Conservation (phyloP, 1,284 basidiomycete species). For the Cutaneotrichosporon sp. region DNA sequence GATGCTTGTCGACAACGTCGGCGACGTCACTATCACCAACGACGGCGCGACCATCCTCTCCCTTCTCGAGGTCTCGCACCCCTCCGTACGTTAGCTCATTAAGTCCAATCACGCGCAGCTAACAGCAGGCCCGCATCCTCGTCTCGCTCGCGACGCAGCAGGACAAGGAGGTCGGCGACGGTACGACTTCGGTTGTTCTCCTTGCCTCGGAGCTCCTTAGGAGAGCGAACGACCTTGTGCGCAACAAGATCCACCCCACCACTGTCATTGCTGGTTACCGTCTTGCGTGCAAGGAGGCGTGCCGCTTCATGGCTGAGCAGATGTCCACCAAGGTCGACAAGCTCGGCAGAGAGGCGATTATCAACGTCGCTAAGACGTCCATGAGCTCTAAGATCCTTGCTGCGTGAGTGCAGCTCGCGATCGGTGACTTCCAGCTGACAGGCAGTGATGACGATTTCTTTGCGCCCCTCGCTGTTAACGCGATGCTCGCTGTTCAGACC, state of each 20-base stretch:
- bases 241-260: constrained; percentile 97
- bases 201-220: constrained; percentile 93
- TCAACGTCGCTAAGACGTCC: constrained; percentile 97
- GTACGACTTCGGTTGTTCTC: constrained; percentile 97
- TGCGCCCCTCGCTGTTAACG: constrained; percentile 97
- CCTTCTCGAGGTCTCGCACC: constrained; percentile 87
- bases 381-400: constrained; percentile 99
- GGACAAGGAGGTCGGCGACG: constrained; percentile 99
- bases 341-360: constrained; percentile 83
- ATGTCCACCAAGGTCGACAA: constrained; percentile 91
- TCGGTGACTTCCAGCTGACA: constrained; percentile 9
- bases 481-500: constrained; percentile 96
- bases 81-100: constrained; percentile 62
- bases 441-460: constrained; percentile 94
- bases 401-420: constrained; percentile 62
- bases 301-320: constrained; percentile 98
- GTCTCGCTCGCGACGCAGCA: constrained; percentile 99
- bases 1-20: constrained; percentile 99
- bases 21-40: constrained; percentile 99
- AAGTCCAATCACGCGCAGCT: not conserved
- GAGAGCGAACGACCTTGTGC: constrained; percentile 95
- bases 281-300: constrained; percentile 94
- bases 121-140: constrained; percentile 70
- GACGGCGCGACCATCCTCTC: constrained; percentile 98
- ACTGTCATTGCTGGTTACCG: constrained; percentile 98